Evolutionary conservation across 805 yeast species (phyloP).

Genomic region (Suhomyces vadensis): DNA sequence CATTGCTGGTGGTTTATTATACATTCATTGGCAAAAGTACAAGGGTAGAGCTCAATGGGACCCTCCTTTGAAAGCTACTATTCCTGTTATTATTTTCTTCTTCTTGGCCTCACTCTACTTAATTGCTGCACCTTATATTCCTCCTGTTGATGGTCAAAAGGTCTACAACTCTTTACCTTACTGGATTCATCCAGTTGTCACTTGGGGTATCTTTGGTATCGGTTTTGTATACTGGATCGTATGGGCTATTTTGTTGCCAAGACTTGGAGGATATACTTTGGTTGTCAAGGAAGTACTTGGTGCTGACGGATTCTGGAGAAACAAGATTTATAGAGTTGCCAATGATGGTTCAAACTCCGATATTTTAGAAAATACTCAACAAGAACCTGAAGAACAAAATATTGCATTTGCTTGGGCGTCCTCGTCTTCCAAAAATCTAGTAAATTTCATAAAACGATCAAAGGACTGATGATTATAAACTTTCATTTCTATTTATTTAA

Average conservation of each 20-base stretch:
- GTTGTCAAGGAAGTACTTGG: slow-evolving; percentile 56
- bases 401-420: background rate
- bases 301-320: slow-evolving; percentile 73
- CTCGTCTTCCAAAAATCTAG: background rate
- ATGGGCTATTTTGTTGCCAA: slow-evolving; percentile 62
- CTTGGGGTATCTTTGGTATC: slow-evolving; percentile 69
- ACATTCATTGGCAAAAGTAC: slow-evolving; percentile 51
- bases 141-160: slow-evolving; percentile 64
- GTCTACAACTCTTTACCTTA: slow-evolving; percentile 75
- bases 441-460: background rate
- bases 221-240: slow-evolving; percentile 68
- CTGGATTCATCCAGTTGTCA: slow-evolving; percentile 79
- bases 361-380: slow-evolving; percentile 2
- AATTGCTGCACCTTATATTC: slow-evolving; percentile 75
- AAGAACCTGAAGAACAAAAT: background rate
- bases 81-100: slow-evolving; percentile 65
- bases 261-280: slow-evolving; percentile 51
- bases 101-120: slow-evolving; percentile 64
- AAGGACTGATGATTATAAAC: background rate
- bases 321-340: slow-evolving; percentile 47
- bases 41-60: slow-evolving; percentile 60
- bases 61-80: slow-evolving; percentile 68
- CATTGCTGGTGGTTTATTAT: slow-evolving; percentile 63
- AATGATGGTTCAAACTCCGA: slow-evolving; percentile 14
- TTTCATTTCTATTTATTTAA: slow-evolving; percentile 1